These are phyloP conservation scores for Trametes cinnabarina DNA, from an alignment of 768 basidiomycete genomes.

Conservation along the genomic window DNA sequence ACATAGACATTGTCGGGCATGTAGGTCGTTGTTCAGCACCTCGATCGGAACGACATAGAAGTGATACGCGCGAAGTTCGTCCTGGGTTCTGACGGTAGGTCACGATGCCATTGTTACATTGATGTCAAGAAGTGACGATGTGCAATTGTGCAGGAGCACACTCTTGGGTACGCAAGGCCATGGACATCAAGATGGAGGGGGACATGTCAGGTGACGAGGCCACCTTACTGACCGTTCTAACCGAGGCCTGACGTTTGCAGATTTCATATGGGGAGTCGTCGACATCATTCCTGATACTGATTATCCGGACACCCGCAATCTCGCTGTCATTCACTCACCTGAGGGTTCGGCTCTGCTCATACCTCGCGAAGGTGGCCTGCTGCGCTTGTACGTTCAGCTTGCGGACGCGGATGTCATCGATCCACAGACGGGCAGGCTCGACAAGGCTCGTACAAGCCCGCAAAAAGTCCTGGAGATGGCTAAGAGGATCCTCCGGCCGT, in stretches of 20 bases:
- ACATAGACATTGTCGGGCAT: too few species aligned
- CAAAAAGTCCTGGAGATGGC: constrained; percentile 47
- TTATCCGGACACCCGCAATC: constrained; percentile 74
- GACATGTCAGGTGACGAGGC: constrained; percentile 32
- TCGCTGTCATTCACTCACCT: constrained; percentile 63
- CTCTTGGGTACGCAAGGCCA: constrained; percentile 36
- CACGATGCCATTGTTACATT: too few species aligned
- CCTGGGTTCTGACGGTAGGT: constrained; percentile 36
- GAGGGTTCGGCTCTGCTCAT: constrained; percentile 72
- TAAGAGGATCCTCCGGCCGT: constrained; percentile 42
- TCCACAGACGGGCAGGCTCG: constrained; percentile 47
- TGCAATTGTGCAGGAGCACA: constrained; percentile 27
- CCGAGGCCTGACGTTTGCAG: constrained; percentile 10
- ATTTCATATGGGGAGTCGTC: constrained; percentile 41
- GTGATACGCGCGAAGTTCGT: constrained; percentile 35
- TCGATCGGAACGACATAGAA: constrained; percentile 32
- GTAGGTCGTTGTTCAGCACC: constrained; percentile 46
- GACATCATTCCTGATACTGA: constrained; percentile 66
- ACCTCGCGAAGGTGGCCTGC: constrained; percentile 65
- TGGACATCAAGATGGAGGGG: constrained; percentile 38
- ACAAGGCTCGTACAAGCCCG: constrained; percentile 50
- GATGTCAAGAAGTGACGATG: too few species aligned
- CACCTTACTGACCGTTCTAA: not conserved
- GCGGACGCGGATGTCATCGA: constrained; percentile 43
- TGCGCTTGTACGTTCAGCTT: constrained; percentile 72